Percentiles rank a stretch among this genome's conserved stretches.
Conservation (phyloP, 768 basidiomycete genomes). For the Psilocybe cubensis region DNA sequence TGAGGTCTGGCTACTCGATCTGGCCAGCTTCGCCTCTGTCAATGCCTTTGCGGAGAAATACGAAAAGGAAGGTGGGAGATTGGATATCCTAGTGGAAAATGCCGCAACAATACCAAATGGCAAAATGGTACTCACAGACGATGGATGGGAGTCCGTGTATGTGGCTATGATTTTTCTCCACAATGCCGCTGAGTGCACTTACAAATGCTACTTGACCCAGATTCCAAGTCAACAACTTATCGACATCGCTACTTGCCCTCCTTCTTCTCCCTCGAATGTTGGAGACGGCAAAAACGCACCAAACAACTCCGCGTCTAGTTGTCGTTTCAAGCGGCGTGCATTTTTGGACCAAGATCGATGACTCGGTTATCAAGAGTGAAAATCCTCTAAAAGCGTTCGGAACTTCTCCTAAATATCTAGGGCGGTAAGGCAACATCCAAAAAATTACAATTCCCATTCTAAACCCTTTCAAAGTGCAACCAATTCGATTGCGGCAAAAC, state of each 20-base stretch:
- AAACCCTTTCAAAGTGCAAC: background rate
- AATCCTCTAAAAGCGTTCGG: constrained; percentile 1
- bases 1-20: constrained; percentile 45
- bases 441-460: no score
- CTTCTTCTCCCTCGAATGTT: constrained; percentile 46
- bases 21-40: constrained; percentile 44
- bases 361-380: constrained; percentile 22
- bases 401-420: background rate
- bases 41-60: constrained; percentile 38
- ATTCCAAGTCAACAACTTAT: constrained; percentile 50
- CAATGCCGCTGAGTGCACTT: no score
- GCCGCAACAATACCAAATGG: constrained; percentile 11
- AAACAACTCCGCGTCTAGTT: constrained; percentile 38
- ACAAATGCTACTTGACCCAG: no score
- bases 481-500: background rate
- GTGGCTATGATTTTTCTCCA: constrained; percentile 7
- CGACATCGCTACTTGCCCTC: constrained; percentile 41
- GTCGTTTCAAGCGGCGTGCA: constrained; percentile 49
- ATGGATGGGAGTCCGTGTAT: constrained; percentile 45
- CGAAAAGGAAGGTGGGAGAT: constrained; percentile 32
- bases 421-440: no score
- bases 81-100: constrained; percentile 37
- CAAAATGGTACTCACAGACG: constrained; percentile 22
- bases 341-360: constrained; percentile 28
- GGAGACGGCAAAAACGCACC: constrained; percentile 33